Conservation (phyloP, 805 yeast genomes). For the Vanderwaltozyma polyspora region DNA sequence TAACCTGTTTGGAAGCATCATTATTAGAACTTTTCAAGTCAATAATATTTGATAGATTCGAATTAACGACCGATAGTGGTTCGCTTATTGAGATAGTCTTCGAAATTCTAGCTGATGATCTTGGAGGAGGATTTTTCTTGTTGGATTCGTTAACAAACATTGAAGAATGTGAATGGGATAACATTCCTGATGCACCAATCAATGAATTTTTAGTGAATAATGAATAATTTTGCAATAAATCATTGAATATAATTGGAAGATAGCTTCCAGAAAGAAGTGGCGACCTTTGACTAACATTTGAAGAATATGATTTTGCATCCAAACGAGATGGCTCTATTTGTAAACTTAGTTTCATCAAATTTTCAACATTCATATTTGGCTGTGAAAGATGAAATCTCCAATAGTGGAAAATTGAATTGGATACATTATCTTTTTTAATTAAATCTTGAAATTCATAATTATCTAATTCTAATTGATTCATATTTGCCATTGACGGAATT, state of each 20-base stretch:
- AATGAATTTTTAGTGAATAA: conserved; percentile 43
- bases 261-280: conserved; percentile 54
- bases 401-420: conserved; percentile 20
- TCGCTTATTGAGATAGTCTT: conserved; percentile 8
- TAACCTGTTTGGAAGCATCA: conserved; percentile 19
- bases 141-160: conserved; percentile 1
- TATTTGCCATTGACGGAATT: conserved; percentile 9
- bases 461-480: conserved; percentile 6
- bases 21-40: not conserved
- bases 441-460: not conserved
- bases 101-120: conserved; percentile 16
- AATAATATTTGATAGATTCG: not conserved
- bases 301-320: conserved; percentile 16
- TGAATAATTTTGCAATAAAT: conserved; percentile 41
- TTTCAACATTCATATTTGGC: conserved; percentile 36
- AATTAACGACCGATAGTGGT: conserved; percentile 2
- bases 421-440: conserved; percentile 16
- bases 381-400: conserved; percentile 22
- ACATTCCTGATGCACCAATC: conserved; percentile 41
- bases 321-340: conserved; percentile 46
- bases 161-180: conserved; percentile 1
- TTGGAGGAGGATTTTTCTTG: conserved; percentile 9
- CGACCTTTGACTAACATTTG: conserved; percentile 38
- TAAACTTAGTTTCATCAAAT: conserved; percentile 55
- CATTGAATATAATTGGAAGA: conserved; percentile 55